Base-by-base conservation (phyloP, 805 yeast genomes). In the Spathaspora girioi region DNA sequence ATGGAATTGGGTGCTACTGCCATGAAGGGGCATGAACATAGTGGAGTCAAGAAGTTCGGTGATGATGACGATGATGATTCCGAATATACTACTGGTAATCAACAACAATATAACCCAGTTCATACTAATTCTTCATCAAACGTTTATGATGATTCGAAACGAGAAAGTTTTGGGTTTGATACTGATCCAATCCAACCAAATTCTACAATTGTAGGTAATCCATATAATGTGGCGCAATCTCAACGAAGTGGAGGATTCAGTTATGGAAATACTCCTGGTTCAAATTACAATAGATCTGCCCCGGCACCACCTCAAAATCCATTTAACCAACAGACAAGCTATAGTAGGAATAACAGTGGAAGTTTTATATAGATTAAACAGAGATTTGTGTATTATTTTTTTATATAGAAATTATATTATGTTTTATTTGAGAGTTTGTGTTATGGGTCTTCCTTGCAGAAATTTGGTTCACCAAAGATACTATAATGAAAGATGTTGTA, bases 1-100 rank as follows among this genome's bases (percentile, higher is more conserved):
- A 82, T 82, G 63, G 93, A 88, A 1, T 75, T 87, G 49, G 92
- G 91, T 31, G 87, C 86, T 2, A 77, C 84, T 23, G 85, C 84
- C 40, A 80, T 80, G 84, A 79, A 77, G 60, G 86, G 85, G 17
- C 85, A 81, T 59, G 83, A 80, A 50, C 68, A 71, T 50, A 69
- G 65, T 18, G 64, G 58, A 2, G 32, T 32, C 7, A 38, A 45
- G 19, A 12, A 14, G 14, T 17, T 60, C 32, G 54, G 58, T n/a
- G 56, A 44, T 20, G 55, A 52, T 20, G 55, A 52, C 27, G 55
- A 54, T 1, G 54, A 50, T n/a, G n/a, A 8, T 1, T 32, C 48
- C 29, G 26, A 38, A 27, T 44, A 20, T 12, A n/a, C 15, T 12
- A n/a, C 15, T 9, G 14, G 19, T 4, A 18, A 23, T 23, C 26